Evolutionary conservation across 768 basidiomycete genomes (phyloP).

Genomic region (Kwoniella pini): DNA sequence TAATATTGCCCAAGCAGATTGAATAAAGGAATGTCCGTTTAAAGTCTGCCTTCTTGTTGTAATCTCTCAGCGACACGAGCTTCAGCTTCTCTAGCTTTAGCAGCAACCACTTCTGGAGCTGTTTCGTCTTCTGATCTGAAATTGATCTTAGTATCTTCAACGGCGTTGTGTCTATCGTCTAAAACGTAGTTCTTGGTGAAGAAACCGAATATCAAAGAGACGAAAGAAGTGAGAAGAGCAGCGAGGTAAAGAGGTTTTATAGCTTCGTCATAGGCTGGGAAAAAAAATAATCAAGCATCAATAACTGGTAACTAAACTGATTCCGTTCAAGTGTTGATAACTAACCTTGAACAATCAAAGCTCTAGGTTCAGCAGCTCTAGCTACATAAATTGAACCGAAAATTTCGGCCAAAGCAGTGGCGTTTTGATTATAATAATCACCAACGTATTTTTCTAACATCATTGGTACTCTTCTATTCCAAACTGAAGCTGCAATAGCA

Average conservation of each 20-base stretch:
- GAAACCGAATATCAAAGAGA: slow-evolving; percentile 47
- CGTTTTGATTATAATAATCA: slow-evolving; percentile 24
- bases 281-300: not conserved
- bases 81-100: slow-evolving; percentile 15
- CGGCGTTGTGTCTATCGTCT: slow-evolving; percentile 52
- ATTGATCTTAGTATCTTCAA: slow-evolving; percentile 39
- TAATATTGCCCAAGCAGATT: too few relatives aligned
- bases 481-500: slow-evolving; percentile 53
- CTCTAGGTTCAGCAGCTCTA: slow-evolving; percentile 41
- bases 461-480: slow-evolving; percentile 35
- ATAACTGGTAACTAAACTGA: not conserved
- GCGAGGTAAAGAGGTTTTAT: slow-evolving; percentile 44
- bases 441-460: slow-evolving; percentile 45
- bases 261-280: slow-evolving; percentile 36
- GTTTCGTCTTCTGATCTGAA: slow-evolving; percentile 36
- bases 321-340: not conserved
- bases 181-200: slow-evolving; percentile 53
- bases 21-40: too few relatives aligned
- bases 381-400: slow-evolving; percentile 45
- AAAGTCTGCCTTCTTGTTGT: not conserved
- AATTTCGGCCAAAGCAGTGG: slow-evolving; percentile 45
- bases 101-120: slow-evolving; percentile 16
- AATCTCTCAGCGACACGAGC: slow-evolving; percentile 13
- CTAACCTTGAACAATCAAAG: slow-evolving; percentile 37
- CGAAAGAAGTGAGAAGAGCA: slow-evolving; percentile 47